Base-by-base conservation (phyloP, 495 filamentous ascomycete genomes). In the Penicillium antarcticum region DNA sequence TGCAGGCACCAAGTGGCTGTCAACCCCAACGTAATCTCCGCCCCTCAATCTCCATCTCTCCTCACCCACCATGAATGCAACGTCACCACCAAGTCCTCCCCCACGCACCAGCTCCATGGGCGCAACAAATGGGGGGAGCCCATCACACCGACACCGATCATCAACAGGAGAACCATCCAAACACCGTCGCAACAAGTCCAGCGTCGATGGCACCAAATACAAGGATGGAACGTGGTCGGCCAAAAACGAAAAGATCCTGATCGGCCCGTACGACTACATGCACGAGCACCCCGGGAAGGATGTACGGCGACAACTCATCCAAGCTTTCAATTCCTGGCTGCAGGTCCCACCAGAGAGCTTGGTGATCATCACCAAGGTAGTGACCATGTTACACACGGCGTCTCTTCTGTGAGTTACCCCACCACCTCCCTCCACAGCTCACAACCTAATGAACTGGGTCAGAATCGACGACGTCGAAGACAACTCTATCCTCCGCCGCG, bases 381-480 rank as follows among this genome's bases (percentile, higher is more conserved):
- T 97, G 19, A 85, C 84, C 40, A 96, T 96, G 91, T 79, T 98
- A 26, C 94, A 98, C 65, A 96, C 92, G 3, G 85, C 94, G 14
- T 96, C 90, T 2, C 76, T 98, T 32, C 79, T 98, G 72, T 87
- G 66, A 64, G 72, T 61, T 1, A 1, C 11, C 16, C 13, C 40
- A 21, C 21, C 21, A 47, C 11, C 39, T 38, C 35, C n/a, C n/a
- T n/a, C n/a, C n/a, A n/a, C n/a, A n/a, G n/a, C n/a, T n/a, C n/a
- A n/a, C n/a, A n/a, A n/a, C n/a, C n/a, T n/a, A n/a, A n/a, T n/a
- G n/a, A n/a, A n/a, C n/a, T n/a, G n/a, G n/a, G n/a, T 11, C 16
- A 87, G 83, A 32, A 84, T 98, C 56, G 94, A 98, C 64, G 94
- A 95, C 65, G 89, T 92, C 13, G 87, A 95, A 72, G 89, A 99